Evolutionary conservation across 1,284 basidiomycete species (phyloP), one percentile per base, ranked within the genome.

Genomic region (Ganoderma lingzhi): DNA sequence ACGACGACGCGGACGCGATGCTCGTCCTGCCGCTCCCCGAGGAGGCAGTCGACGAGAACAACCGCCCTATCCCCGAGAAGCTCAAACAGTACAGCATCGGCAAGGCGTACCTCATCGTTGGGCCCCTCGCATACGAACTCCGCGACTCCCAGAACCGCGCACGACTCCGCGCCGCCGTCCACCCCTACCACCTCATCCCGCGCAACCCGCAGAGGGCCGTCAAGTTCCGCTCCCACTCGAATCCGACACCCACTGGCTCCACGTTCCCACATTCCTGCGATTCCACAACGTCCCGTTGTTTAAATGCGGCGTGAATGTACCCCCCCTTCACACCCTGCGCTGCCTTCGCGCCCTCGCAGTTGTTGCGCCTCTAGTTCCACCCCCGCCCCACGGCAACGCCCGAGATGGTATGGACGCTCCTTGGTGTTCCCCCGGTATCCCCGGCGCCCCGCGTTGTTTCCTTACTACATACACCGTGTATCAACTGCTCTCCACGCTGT

Each of bases 161-260:
- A 28, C 79, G 83, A 28, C 83, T 83, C 71, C 84, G 85, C 44
- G 82, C 84, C 3, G 82, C 86, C 53, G 71, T 90, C 23, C 85
- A 87, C 71, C 89, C 89, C 0, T 91, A 90, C 77, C 84, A 84
- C 69, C 72, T 79, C 62, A 65, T 76, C 37, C 62, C 75, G 62
- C 70, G 70, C 42, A 41, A 58, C 65, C 67, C 71, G 44, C 23
- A 30, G 32, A 37, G 45, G 28, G 28, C 63, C 17, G 23, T 23
- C 23, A 23, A 23, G 23, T 12, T 63, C 15, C 15, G 39, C 30
- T 48, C 70, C 35, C 62, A 17, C 60, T 53, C 35, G 9, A 51
- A 35, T 58, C 45, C 51, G 59, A 53, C 64, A 63, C 56, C 66
- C 62, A 58, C 56, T 28, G 35, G 28, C 63, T 61, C 44, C 63